Evolutionary conservation across 208 protist species (phyloP), one percentile per base, ranked within the genome.

Genomic region (Crithidia mellificae): DNA sequence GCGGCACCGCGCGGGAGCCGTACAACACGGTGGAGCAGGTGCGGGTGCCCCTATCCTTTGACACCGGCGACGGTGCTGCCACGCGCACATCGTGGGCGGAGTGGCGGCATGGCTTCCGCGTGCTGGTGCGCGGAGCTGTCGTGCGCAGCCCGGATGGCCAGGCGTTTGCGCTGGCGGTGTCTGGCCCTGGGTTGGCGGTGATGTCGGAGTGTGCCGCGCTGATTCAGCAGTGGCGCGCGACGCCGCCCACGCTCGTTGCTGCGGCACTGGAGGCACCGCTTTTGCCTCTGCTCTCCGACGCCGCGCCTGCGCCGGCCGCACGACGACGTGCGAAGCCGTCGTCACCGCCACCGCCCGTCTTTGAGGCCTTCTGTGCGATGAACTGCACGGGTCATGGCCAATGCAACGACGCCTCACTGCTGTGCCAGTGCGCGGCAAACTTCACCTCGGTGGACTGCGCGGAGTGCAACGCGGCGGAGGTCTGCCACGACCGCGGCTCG

Each of bases 401-500:
- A 9, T 95, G 90, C 63, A 22, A 77, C 34, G 12, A n/a, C 2
- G 56, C 41, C 7, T 81, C 77, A 32, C 78, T 78, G 43, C 50
- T 73, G 34, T 96, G 90, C 62, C 47, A 47, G 44, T 96, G 90
- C 61, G 19, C 50, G 24, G 1, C 36, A 2, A 50, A 65, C 11
- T 87, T 81, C 57, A 72, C 63, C 39, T 87, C 79, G 29, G 67
- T 88, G 7, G 87, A 92, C 71, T 96, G 90, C 61, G 79, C 82
- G 20, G 51, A 83, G 32, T 95, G 90, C 68, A 76, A 92, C 72
- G 72, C 67, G 14, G 74, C 68, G 5, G 62, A 69, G 34, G 14
- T 84, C 29, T 96, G 90, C 63, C 44, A 89, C 71, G 77, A 86
- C n/a, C 80, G 85, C 34, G 87, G 90, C 41, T 72, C 56, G 14